Percentiles rank a stretch among this genome's conserved stretches.
Evolutionary conservation across 1,284 basidiomycete species (phyloP).

Genomic region (Sphaerobolus stellatus): DNA sequence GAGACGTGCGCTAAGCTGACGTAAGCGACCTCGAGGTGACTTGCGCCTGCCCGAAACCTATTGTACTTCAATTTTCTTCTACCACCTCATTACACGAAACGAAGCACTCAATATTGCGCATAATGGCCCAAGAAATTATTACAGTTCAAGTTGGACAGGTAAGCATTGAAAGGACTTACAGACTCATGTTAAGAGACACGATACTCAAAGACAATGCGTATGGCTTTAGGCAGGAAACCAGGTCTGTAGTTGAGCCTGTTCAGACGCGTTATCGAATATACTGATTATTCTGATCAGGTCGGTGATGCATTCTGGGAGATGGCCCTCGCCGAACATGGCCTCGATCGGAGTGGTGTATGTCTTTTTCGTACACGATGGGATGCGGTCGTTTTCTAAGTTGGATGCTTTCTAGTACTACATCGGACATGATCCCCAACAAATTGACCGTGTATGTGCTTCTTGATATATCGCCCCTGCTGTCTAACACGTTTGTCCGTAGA

Average conservation of each 20-base stretch:
- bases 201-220: constrained; percentile 20
- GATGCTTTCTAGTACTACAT: constrained; percentile 40
- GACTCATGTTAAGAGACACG: background rate
- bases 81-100: no score
- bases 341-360: constrained; percentile 67
- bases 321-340: constrained; percentile 78
- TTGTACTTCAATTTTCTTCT: no score
- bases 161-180: constrained; percentile 3
- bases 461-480: background rate
- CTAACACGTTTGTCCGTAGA: constrained; percentile 38
- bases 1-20: no score
- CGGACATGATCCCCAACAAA: constrained; percentile 48
- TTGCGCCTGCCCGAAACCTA: no score
- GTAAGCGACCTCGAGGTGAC: no score
- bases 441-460: constrained; percentile 39
- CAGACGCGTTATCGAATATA: background rate
- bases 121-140: constrained; percentile 29
- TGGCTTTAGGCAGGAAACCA: constrained; percentile 65
- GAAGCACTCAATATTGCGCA: background rate
- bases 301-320: constrained; percentile 78
- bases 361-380: constrained; percentile 9
- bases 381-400: constrained; percentile 5
- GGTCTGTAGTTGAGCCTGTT: constrained; percentile 20
- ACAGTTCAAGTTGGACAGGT: constrained; percentile 33
- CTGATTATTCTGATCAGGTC: constrained; percentile 31